Conservation (phyloP, 2,329 filamentous ascomycete genomes). For the Sarocladium brachiariae region DNA sequence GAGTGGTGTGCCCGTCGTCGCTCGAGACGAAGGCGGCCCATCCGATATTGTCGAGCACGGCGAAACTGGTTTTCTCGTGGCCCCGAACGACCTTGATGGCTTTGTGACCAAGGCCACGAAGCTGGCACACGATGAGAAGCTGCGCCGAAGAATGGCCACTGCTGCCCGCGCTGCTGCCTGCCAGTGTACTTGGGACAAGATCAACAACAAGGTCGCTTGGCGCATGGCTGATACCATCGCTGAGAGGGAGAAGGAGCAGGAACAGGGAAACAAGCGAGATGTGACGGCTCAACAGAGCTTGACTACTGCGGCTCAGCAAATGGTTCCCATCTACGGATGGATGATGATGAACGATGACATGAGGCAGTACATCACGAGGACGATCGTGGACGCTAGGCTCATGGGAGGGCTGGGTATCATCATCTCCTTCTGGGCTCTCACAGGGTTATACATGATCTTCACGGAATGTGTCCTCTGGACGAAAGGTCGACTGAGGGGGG, state of each 20-base stretch:
- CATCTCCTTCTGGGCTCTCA: constrained; percentile 40
- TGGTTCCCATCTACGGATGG: constrained; percentile 38
- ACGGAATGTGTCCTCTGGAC: constrained; percentile 37
- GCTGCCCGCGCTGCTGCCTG: constrained; percentile 50
- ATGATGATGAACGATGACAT: constrained; percentile 33
- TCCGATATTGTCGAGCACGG: constrained; percentile 58
- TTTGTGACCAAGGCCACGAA: constrained; percentile 49
- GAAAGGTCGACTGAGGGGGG: constrained; percentile 25
- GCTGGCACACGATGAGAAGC: constrained; percentile 37
- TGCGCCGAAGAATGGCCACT: constrained; percentile 38
- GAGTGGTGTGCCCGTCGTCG: constrained; percentile 61
- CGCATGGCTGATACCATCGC: constrained; percentile 50
- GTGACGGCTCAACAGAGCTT: background rate
- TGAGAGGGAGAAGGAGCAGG: constrained; percentile 31
- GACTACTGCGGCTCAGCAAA: constrained; percentile 18
- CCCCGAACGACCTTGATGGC: constrained; percentile 48
- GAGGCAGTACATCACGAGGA: constrained; percentile 25
- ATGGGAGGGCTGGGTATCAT: constrained; percentile 39
- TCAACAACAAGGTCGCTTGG: constrained; percentile 63
- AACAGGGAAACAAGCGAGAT: background rate
- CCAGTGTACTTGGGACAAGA: constrained; percentile 63
- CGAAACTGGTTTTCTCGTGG: constrained; percentile 53
- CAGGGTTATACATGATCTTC: constrained; percentile 42
- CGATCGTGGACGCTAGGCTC: constrained; percentile 37
- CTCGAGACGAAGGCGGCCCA: constrained; percentile 62